Evolutionary conservation across 352 stramenopile species (phyloP).

Genomic region (Thraustochytrium striatum): DNA sequence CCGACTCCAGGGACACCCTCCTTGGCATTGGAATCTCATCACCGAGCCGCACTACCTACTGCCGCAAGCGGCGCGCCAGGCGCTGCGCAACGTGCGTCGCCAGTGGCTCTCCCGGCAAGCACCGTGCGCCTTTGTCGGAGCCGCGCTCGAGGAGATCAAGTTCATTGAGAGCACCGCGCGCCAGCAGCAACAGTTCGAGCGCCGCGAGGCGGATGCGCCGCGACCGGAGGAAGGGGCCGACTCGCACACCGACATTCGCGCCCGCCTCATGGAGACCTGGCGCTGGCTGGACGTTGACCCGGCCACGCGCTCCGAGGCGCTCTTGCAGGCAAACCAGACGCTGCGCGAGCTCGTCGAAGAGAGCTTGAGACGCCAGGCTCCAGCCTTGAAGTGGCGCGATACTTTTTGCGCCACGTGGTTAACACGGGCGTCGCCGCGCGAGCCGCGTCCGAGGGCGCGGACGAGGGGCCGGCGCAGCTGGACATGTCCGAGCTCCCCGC

Average conservation of each 20-base stretch:
- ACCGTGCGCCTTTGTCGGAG: too few relatives aligned
- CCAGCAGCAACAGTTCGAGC: too few relatives aligned
- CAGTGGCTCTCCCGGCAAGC: neutral
- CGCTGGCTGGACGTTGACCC: conserved; percentile 9
- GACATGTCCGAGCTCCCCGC: neutral
- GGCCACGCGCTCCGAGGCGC: neutral
- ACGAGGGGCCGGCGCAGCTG: neutral
- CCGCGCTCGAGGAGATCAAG: too few relatives aligned
- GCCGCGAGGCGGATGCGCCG: too few relatives aligned
- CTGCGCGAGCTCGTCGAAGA: neutral
- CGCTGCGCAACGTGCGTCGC: neutral
- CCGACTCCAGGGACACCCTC: neutral
- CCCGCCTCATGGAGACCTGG: neutral
- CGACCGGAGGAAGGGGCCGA: too few relatives aligned
- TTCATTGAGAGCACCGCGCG: too few relatives aligned
- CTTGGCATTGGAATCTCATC: neutral
- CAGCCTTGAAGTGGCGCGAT: neutral
- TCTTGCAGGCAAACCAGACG: conserved; percentile 1
- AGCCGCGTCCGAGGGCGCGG: too few relatives aligned
- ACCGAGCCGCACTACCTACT: neutral
- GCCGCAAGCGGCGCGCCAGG: neutral
- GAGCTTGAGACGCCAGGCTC: too few relatives aligned
- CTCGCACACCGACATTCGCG: neutral
- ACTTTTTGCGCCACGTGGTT: neutral
- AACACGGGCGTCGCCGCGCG: neutral